These are phyloP conservation scores for Boletus calvinii DNA, from an alignment of 1,284 basidiomycete species.

Conservation along the genomic window DNA sequence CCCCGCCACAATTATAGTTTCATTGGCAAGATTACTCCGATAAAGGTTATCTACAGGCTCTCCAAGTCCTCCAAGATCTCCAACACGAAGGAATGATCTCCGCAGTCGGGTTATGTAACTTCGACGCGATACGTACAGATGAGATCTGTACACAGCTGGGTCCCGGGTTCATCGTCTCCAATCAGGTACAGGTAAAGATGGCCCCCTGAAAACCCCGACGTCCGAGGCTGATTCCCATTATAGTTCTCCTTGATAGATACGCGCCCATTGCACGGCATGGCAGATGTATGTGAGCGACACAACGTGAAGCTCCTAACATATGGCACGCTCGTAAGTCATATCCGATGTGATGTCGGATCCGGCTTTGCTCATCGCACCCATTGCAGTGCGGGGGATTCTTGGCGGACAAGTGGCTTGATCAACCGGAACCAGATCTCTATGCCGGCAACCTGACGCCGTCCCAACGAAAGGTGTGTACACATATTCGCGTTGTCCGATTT, in stretches of 20 bases:
- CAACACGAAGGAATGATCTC: constrained; percentile 60
- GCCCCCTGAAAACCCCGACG: background rate
- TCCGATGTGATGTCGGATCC: background rate
- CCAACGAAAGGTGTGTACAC: constrained; percentile 64
- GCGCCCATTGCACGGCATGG: constrained; percentile 73
- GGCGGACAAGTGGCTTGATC: constrained; percentile 69
- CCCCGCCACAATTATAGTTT: constrained; percentile 45
- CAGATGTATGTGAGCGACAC: constrained; percentile 71
- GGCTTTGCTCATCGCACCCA: constrained; percentile 4
- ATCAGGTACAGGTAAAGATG: constrained; percentile 71
- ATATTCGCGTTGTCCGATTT: background rate
- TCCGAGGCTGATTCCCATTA: constrained; percentile 14
- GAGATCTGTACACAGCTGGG: constrained; percentile 75
- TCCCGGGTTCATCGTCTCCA: constrained; percentile 69
- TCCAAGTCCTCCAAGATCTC: constrained; percentile 61
- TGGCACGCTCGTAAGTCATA: constrained; percentile 63
- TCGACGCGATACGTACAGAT: constrained; percentile 69
- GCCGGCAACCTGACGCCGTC: constrained; percentile 64
- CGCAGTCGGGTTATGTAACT: constrained; percentile 76
- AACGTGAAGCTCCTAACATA: constrained; percentile 76
- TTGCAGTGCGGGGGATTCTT: constrained; percentile 79
- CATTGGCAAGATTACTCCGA: constrained; percentile 81
- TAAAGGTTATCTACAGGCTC: constrained; percentile 62
- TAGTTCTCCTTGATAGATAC: constrained; percentile 82
- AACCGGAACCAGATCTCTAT: constrained; percentile 71